Evolutionary conservation across 2,329 filamentous ascomycete species (phyloP), one percentile per base, ranked within the genome.

Genomic region (Exophiala sp.): DNA sequence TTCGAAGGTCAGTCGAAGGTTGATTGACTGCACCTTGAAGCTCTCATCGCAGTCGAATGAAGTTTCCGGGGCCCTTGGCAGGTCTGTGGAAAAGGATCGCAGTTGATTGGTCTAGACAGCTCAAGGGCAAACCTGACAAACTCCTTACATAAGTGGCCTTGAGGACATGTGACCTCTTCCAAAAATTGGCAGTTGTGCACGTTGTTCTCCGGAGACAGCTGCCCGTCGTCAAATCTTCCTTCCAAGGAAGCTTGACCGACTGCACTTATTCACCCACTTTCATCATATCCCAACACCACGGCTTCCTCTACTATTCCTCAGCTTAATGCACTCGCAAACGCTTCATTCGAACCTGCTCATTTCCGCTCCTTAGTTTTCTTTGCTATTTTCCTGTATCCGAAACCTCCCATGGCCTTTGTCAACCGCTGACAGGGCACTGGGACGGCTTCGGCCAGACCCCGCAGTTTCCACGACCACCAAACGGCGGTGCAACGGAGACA

Each of bases 391-490:
- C 29, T 43, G 21, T 43, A 20, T 14, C 20, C 24, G 24, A 29
- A 10, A 6, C 33, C 36, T 14, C 44, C 34, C 36, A 57, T 57
- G 54, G 57, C 54, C 52, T 53, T 45, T 35, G 44, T 57, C 49
- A 50, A 43, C 36, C 57, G 57, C 54, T 60, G 57, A 57, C 51
- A 53, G 49, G 54, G 44, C 48, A 52, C 44, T 51, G 36, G 29
- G 52, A 51, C 49, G 57, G 57, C 54, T 57, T 38, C 54, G 39
- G 42, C 53, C 56, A 54, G 55, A 62, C 60, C 60, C 60, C 60
- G 60, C 60, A 61, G 58, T 60, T 55, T 57, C 41, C 51, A 40
- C 38, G 44, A 51, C 46, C 36, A 45, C 49, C 32, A 47, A 38
- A 32, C 24, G 34, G 53, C 57, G 48, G 48, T 53, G 57, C 52